A percentile compares a stretch with the other conserved stretches of the same genome.
phyloP scores from a whole-genome alignment of 805 yeast genomes.

The Torulaspora delbrueckii region DNA sequence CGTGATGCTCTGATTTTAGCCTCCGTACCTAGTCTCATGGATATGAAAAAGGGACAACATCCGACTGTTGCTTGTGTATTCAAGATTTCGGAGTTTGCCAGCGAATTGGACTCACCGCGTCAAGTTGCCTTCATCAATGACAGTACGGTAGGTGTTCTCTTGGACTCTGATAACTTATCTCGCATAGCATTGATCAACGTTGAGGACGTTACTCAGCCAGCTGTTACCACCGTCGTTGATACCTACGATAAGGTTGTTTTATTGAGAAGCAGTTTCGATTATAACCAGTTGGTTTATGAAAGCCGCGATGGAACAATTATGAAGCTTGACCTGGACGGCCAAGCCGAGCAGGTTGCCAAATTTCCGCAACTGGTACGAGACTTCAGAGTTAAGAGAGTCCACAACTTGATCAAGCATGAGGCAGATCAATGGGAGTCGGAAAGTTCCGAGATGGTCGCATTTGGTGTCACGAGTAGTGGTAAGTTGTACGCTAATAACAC shows the following conservation, averaged over 20 bases:
- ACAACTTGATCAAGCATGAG: conserved; percentile 19
- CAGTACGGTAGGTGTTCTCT: conserved; percentile 50
- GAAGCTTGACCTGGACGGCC: conserved; percentile 37
- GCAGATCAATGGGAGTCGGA: conserved; percentile 29
- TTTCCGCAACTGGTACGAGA: conserved; percentile 71
- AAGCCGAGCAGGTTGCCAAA: conserved; percentile 38
- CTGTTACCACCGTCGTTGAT: conserved; percentile 40
- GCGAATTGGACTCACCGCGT: conserved; percentile 46
- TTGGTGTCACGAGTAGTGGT: conserved; percentile 75
- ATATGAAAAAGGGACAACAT: conserved; percentile 44
- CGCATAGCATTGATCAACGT: conserved; percentile 49
- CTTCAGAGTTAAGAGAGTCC: conserved; percentile 43
- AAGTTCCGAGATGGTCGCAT: conserved; percentile 40
- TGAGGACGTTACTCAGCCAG: conserved; percentile 40
- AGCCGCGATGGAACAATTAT: conserved; percentile 58
- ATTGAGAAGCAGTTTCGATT: conserved; percentile 51
- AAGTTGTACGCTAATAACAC: conserved; percentile 60
- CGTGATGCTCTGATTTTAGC: conserved; percentile 45
- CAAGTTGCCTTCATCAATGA: conserved; percentile 59
- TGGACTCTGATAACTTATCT: conserved; percentile 50
- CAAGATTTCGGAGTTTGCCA: conserved; percentile 35
- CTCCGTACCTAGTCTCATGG: conserved; percentile 39
- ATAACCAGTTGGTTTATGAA: conserved; percentile 49
- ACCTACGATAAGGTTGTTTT: conserved; percentile 50
- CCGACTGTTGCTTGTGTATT: conserved; percentile 41